Percentiles rank a stretch among this genome's conserved stretches.
These are phyloP conservation scores for Metrosideros polymorpha DNA, from an alignment of 441 rosid genomes.

Conservation along the genomic window DNA sequence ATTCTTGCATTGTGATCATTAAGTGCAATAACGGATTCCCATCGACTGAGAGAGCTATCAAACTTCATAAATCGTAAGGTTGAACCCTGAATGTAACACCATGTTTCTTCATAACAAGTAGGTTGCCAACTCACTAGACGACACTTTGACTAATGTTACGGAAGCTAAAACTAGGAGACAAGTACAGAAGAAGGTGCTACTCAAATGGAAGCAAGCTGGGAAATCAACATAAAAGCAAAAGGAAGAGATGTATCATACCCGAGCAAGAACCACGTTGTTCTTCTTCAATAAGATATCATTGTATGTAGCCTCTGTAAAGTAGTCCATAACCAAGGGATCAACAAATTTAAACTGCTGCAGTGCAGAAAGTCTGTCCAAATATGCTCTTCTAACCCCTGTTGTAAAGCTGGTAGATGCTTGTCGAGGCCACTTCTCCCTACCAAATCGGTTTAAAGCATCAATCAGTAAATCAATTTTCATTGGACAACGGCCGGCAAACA, in stretches of 20 bases:
- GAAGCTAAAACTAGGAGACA: neutral
- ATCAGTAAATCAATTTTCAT: neutral
- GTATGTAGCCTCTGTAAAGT: constrained; percentile 11
- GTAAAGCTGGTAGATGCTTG: constrained; percentile 3
- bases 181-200: neutral
- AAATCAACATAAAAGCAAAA: neutral
- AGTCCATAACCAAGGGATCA: constrained; percentile 28
- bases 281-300: constrained; percentile 27
- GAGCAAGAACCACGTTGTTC: constrained; percentile 31
- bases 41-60: constrained; percentile 6
- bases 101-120: neutral
- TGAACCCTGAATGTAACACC: constrained; percentile 26
- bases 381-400: constrained; percentile 31
- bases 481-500: neutral
- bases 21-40: constrained; percentile 5
- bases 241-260: constrained; percentile 16
- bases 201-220: neutral
- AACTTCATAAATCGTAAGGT: constrained; percentile 13
- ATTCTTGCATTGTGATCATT: constrained; percentile 53
- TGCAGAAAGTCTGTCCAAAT: constrained; percentile 29
- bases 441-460: neutral
- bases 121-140: neutral
- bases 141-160: neutral
- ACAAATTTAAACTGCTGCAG: constrained; percentile 36
- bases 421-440: constrained; percentile 41